phyloP scores from a whole-genome alignment of 305 asterid genomes.

The Ruellia speciosa region DNA sequence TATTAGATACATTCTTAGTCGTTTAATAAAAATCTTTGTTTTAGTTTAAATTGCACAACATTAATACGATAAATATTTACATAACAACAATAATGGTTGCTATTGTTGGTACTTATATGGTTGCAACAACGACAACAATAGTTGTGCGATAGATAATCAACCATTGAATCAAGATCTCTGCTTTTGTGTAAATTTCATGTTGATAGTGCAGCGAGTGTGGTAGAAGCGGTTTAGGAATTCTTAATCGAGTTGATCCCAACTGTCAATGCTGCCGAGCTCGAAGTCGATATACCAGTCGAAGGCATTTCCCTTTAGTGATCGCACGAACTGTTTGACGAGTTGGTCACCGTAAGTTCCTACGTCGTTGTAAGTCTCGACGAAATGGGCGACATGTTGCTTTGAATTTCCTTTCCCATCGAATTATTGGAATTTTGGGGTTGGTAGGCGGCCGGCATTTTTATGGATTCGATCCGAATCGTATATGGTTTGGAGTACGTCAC shows the following conservation, averaged over 20 bases:
- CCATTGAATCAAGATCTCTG: no score
- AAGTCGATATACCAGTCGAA: not conserved
- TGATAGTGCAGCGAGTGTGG: not conserved
- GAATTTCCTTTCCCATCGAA: not conserved
- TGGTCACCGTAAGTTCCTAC: not conserved
- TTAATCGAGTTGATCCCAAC: not conserved
- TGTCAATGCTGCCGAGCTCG: not conserved
- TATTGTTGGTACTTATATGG: no score
- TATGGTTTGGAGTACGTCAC: not conserved
- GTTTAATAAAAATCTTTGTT: no score
- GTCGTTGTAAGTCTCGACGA: not conserved
- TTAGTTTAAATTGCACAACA: no score
- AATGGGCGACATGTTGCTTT: not conserved
- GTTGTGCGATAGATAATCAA: no score
- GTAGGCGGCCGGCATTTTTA: not conserved
- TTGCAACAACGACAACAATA: no score
- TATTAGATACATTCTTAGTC: no score
- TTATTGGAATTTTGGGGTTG: not conserved
- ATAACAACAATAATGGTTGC: no score
- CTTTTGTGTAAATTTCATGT: no score
- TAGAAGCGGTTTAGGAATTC: not conserved
- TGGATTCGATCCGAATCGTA: not conserved
- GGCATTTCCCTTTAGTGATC: not conserved
- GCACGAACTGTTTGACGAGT: not conserved
- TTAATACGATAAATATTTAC: no score